Percentiles rank a stretch among this genome's conserved stretches.
These are phyloP conservation scores for Stygiomarasmius scandens DNA, from an alignment of 1,284 basidiomycete genomes.

Conservation along the genomic window DNA sequence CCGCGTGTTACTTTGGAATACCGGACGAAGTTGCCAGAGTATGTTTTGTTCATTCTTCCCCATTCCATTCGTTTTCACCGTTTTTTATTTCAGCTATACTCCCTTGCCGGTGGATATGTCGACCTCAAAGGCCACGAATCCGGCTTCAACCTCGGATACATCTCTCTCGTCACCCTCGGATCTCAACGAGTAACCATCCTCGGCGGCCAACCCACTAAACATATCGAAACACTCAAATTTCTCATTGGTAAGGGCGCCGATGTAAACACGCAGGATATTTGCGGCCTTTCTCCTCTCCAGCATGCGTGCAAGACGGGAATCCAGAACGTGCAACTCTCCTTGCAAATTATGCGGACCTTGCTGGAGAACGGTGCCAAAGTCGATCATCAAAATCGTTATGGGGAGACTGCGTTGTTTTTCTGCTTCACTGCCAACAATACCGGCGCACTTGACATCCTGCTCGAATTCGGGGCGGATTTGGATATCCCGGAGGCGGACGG, in stretches of 20 bases:
- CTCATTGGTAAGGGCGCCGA: slow-evolving; percentile 47
- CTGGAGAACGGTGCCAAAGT: slow-evolving; percentile 46
- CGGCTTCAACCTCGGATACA: slow-evolving; percentile 49
- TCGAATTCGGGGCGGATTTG: slow-evolving; percentile 52
- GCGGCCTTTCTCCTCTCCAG: slow-evolving; percentile 51
- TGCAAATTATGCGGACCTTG: slow-evolving; percentile 32
- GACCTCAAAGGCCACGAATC: slow-evolving; percentile 48
- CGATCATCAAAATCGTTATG: slow-evolving; percentile 49
- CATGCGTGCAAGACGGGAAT: slow-evolving; percentile 39
- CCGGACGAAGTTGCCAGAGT: slow-evolving; percentile 25
- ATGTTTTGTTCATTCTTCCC: slow-evolving; percentile 20
- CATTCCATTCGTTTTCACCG: not conserved
- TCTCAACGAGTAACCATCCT: slow-evolving; percentile 37
- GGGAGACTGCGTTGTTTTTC: slow-evolving; percentile 43
- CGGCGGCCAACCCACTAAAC: slow-evolving; percentile 20
- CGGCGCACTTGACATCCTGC: slow-evolving; percentile 43
- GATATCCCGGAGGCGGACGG: slow-evolving; percentile 51
- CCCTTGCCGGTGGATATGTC: slow-evolving; percentile 42
- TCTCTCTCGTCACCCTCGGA: slow-evolving; percentile 44
- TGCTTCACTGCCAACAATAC: slow-evolving; percentile 39
- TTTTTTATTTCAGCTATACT: slow-evolving; percentile 20
- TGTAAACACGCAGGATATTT: slow-evolving; percentile 47
- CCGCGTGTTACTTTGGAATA: slow-evolving; percentile 39
- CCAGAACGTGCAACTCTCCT: slow-evolving; percentile 29
- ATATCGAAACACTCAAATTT: slow-evolving; percentile 40